Evolutionary conservation across 495 filamentous ascomycete species (phyloP).

Genomic region (Aspergillus saccharolyticus): DNA sequence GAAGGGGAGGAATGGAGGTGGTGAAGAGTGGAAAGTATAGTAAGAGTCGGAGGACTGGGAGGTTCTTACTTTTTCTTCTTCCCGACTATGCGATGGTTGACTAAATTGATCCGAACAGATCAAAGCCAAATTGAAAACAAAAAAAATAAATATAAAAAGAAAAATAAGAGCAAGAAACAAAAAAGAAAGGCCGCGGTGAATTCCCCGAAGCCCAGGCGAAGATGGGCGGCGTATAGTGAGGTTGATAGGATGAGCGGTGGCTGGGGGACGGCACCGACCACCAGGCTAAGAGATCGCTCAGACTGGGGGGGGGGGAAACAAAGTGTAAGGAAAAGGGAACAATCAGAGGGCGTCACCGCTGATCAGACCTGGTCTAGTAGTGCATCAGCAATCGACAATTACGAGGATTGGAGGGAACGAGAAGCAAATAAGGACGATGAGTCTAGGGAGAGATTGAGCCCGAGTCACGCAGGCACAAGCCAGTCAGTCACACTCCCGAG

Average conservation of each 20-base stretch:
- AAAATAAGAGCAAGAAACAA: background rate
- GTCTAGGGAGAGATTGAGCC: background rate
- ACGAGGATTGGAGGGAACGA: background rate
- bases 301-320: background rate
- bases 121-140: background rate
- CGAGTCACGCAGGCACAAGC: constrained; percentile 29
- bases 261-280: background rate
- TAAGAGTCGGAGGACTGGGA: background rate
- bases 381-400: background rate
- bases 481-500: constrained; percentile 20
- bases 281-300: background rate
- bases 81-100: background rate
- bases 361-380: background rate
- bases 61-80: background rate
- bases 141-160: background rate
- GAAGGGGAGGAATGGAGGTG: background rate
- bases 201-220: background rate
- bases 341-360: background rate
- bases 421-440: background rate
- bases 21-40: background rate
- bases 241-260: background rate
- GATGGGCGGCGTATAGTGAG: background rate
- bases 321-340: too few relatives aligned
- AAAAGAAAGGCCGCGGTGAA: constrained; percentile 3
- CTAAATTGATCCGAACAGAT: background rate